These are phyloP conservation scores for Climacium dendroides DNA, from an alignment of 225 moss, liverwort and hornwort species.

Conservation along the genomic window DNA sequence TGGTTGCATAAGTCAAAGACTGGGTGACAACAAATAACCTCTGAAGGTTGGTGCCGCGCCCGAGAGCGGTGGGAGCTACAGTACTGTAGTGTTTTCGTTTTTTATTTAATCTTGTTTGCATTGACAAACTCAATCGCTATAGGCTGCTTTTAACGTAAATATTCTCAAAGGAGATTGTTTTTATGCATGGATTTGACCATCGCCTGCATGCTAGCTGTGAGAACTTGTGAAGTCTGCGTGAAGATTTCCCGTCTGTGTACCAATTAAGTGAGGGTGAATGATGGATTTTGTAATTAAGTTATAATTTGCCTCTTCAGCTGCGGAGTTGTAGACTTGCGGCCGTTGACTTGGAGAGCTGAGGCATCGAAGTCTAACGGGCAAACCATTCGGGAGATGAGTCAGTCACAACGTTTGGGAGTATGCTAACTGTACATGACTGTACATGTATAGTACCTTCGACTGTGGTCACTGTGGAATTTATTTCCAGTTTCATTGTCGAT, in stretches of 20 bases:
- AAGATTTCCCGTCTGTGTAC: too few relatives aligned
- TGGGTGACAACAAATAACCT: background rate
- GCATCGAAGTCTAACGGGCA: background rate
- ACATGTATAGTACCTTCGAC: too few relatives aligned
- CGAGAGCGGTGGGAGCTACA: background rate
- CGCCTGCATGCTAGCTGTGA: background rate
- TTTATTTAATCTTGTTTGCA: background rate
- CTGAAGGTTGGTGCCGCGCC: background rate
- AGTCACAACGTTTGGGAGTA: too few relatives aligned
- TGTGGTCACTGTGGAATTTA: too few relatives aligned
- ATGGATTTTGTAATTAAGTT: background rate
- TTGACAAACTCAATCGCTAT: background rate
- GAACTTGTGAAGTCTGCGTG: background rate
- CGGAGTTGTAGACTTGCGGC: background rate
- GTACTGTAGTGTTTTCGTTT: too few relatives aligned
- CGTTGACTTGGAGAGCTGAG: background rate
- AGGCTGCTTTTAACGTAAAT: background rate
- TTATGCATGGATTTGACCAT: too few relatives aligned
- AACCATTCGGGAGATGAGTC: background rate
- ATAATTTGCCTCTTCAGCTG: background rate
- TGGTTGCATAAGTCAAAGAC: background rate
- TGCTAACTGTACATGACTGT: too few relatives aligned
- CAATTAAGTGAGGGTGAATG: background rate
- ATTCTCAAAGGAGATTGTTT: background rate
- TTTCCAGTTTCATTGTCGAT: too few relatives aligned